Percentiles rank a stretch among this genome's conserved stretches.
Evolutionary conservation across 2,329 filamentous ascomycete species (phyloP).

Genomic region (Penicillium sp.): DNA sequence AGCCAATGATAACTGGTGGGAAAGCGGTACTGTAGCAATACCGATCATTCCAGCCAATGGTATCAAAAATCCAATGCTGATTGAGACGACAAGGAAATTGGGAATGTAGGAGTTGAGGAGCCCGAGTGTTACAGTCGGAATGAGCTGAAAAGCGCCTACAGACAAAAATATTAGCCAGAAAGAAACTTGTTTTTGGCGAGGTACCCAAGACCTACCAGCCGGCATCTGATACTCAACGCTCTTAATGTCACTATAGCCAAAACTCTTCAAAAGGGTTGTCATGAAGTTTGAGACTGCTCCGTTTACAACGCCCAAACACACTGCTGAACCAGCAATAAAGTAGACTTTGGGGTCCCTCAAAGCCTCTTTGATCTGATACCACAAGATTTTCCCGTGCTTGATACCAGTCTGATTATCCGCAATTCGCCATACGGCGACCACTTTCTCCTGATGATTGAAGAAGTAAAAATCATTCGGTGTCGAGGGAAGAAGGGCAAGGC

Average conservation of each 20-base stretch:
- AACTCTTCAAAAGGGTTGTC: conserved; percentile 37
- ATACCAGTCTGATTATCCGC: conserved; percentile 30
- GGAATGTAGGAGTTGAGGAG: conserved; percentile 43
- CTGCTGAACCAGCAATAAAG: conserved; percentile 32
- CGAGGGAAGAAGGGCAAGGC: conserved; percentile 35
- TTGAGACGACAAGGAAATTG: conserved; percentile 35
- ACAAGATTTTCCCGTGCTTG: conserved; percentile 24
- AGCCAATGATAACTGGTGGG: conserved; percentile 46
- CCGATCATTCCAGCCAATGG: conserved; percentile 44
- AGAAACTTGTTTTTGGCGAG: conserved; percentile 9
- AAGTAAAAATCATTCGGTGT: conserved; percentile 37
- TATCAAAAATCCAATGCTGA: conserved; percentile 23
- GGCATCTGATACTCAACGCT: conserved; percentile 2
- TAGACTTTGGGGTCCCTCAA: conserved; percentile 27
- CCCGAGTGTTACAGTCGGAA: conserved; percentile 33
- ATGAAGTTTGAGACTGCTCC: conserved; percentile 43
- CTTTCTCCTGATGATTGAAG: conserved; percentile 35
- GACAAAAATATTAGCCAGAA: conserved; percentile 32
- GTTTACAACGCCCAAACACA: conserved; percentile 41
- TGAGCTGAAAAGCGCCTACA: conserved; percentile 30
- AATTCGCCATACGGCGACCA: conserved; percentile 38
- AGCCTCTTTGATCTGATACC: conserved; percentile 29
- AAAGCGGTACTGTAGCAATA: conserved; percentile 40
- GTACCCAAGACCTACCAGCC: background rate
- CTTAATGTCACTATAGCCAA: conserved; percentile 32